Base-by-base conservation (phyloP, 371 early-diverging fungal species). In the Mucor lusitanicus region DNA sequence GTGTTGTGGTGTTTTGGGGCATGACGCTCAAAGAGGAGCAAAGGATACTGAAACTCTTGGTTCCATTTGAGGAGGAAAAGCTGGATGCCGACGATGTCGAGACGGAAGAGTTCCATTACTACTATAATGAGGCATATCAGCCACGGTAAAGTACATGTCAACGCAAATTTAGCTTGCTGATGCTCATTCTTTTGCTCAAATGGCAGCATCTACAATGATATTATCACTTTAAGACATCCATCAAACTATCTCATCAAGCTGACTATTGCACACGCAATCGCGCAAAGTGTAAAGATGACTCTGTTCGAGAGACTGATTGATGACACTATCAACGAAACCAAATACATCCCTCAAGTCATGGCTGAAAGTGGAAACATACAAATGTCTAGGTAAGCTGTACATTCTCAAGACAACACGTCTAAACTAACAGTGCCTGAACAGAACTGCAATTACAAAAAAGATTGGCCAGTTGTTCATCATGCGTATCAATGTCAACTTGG, bases 1-100 rank as follows among this genome's bases (percentile, higher is more conserved):
- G 99, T 37, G 97, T 96, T 3, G 89, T 94, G 9, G 97, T 97
- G 1, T 89, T 96, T 70, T 99, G 99, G 99, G 96, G 96, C 21
- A 89, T 99, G 84, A 88, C 91, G 4, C 85, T 91, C 58, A 78
- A 81, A 40, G 95, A 97, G 68, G 99, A 98, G 71, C 77, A 83
- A 28, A 79, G 81, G 68, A 81, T 97, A 61, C 69, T 97, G 64
- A 78, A 80, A 7, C 88, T 91, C 58, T 65, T 95, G 4, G 78
- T 79, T 19, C 81, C 88, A 27, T 85, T 90, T 79, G 92, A 91
- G 71, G 89, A 88, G 53, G 91, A 91, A 64, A 85, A 85, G 53
- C 72, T 92, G n/a, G 87, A 87, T 40, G 70, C 82, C 17, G 87
- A 86, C 19, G 95, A 94, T 73, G 84, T 95, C 3, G 94, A 96